phyloP scores from a whole-genome alignment of 1,139 yeast species.

The Protomyces lactucae-debilis region DNA sequence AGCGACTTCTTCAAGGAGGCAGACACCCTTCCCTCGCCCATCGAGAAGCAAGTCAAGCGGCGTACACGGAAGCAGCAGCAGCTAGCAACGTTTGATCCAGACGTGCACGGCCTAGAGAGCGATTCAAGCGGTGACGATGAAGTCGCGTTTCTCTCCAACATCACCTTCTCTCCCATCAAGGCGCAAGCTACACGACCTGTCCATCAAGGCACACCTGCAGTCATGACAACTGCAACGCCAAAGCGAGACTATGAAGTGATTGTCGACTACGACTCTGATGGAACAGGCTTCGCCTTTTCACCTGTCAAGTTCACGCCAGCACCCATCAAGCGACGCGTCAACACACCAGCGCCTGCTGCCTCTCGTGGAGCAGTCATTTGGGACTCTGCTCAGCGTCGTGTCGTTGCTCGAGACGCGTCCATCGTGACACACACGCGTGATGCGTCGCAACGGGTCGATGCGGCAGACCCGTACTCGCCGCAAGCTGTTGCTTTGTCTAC shows the following conservation, averaged over 20 bases:
- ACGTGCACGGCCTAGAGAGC: background rate
- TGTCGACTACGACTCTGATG: slow-evolving; percentile 20
- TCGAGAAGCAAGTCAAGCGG: background rate
- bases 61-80: background rate
- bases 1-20: background rate
- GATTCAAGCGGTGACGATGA: slow-evolving; percentile 11
- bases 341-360: background rate
- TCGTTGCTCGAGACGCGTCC: background rate
- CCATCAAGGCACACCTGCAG: background rate
- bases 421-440: background rate
- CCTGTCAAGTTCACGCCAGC: slow-evolving; percentile 23
- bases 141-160: slow-evolving; percentile 2
- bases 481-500: background rate
- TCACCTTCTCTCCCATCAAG: slow-evolving; percentile 9
- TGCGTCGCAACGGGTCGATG: background rate
- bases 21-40: background rate
- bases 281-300: slow-evolving; percentile 17
- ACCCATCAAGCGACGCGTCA: background rate
- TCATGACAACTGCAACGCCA: background rate
- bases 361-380: background rate
- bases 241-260: slow-evolving; percentile 8
- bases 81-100: slow-evolving; percentile 9
- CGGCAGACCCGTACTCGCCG: background rate
- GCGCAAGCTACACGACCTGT: background rate
- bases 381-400: background rate